Evolutionary conservation across 148 eudicot species (phyloP).

Genomic region (Fallopia convolvulus): DNA sequence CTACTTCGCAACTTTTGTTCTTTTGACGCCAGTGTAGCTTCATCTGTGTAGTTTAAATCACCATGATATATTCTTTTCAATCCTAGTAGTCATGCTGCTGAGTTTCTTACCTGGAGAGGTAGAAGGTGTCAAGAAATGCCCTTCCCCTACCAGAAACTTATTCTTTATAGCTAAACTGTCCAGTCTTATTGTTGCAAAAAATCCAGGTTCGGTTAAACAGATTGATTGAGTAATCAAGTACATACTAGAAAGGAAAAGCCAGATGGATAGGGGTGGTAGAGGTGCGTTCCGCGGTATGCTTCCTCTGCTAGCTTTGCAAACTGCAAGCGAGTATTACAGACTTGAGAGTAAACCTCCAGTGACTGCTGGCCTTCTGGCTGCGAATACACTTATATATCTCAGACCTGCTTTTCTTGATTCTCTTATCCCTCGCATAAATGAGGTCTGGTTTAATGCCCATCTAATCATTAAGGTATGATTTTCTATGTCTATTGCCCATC

Average conservation of each 20-base stretch:
- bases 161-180: neutral
- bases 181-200: neutral
- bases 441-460: conserved; percentile 39
- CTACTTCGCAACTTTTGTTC: neutral
- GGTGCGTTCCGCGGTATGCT: conserved; percentile 33
- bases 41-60: neutral
- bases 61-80: neutral
- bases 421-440: conserved; percentile 26
- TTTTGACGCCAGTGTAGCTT: neutral
- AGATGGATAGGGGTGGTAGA: conserved; percentile 35
- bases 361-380: conserved; percentile 40
- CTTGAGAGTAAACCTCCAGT: conserved; percentile 43
- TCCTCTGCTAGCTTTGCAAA: conserved; percentile 35
- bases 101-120: neutral
- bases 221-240: neutral
- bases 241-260: neutral
- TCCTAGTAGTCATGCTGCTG: neutral
- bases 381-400: conserved; percentile 38
- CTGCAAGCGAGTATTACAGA: conserved; percentile 31
- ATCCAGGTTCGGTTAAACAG: neutral
- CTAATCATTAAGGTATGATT: conserved; percentile 32
- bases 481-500: neutral
- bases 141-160: neutral
- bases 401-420: conserved; percentile 37
- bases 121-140: neutral